Conservation (phyloP, 2,329 filamentous ascomycete species). For the Arthrinium puccinioides region DNA sequence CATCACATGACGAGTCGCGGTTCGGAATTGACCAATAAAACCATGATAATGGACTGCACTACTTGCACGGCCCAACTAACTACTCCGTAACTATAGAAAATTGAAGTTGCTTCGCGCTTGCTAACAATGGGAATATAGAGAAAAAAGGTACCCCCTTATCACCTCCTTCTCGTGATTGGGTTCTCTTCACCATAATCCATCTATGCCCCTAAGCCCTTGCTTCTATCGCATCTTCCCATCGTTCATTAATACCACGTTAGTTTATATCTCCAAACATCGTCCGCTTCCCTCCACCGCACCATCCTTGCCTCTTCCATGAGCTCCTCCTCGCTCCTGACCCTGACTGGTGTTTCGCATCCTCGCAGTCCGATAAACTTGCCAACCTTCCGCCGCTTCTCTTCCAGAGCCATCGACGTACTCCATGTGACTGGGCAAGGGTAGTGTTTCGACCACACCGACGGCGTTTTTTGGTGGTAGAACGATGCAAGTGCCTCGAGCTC, state of each 20-base stretch:
- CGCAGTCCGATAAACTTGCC: slow-evolving; percentile 67
- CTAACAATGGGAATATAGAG: no score
- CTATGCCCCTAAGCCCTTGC: background rate
- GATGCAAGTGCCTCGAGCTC: slow-evolving; percentile 63
- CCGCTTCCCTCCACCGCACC: slow-evolving; percentile 32
- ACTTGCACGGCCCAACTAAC: no score
- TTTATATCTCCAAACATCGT: slow-evolving; percentile 43
- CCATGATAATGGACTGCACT: no score
- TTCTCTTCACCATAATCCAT: no score
- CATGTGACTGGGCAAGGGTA: slow-evolving; percentile 67
- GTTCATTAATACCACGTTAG: slow-evolving; percentile 24
- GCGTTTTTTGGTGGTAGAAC: slow-evolving; percentile 66
- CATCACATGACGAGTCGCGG: no score
- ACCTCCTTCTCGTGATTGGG: no score
- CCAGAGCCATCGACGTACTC: slow-evolving; percentile 42
- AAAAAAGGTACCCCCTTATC: no score
- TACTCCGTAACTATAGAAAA: no score
- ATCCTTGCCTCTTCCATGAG: slow-evolving; percentile 35
- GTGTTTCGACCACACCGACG: slow-evolving; percentile 42
- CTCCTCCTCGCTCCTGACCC: slow-evolving; percentile 38
- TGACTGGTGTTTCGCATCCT: slow-evolving; percentile 47
- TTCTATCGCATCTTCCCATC: background rate
- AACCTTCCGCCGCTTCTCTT: slow-evolving; percentile 66
- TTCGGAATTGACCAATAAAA: no score
- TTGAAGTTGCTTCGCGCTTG: no score